A percentile compares a stretch with the other conserved stretches of the same genome.
phyloP scores from a whole-genome alignment of 768 basidiomycete species.

The Boletus pseudopeckii region DNA sequence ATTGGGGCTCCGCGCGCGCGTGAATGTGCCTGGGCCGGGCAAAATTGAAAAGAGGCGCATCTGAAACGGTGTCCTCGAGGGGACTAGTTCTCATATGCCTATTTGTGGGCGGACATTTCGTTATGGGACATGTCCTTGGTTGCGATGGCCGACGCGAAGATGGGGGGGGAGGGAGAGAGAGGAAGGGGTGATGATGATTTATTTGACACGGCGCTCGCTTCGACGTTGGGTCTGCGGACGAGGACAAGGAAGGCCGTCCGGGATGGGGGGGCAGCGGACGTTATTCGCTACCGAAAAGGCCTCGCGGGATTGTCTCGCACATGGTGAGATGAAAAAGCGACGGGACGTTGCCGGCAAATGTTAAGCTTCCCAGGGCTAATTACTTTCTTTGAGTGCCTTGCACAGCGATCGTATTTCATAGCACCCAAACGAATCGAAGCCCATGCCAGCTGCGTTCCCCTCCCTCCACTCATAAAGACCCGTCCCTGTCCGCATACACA shows the following conservation, averaged over 20 bases:
- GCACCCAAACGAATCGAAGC: background rate
- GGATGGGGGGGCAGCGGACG: slow-evolving; percentile 12
- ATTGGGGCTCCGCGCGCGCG: slow-evolving; percentile 24
- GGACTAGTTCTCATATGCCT: slow-evolving; percentile 19
- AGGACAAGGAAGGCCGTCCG: background rate
- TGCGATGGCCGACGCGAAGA: slow-evolving; percentile 10
- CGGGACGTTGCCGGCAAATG: slow-evolving; percentile 32
- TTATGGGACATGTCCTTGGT: slow-evolving; percentile 19
- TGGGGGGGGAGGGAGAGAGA: background rate
- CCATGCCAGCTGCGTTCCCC: slow-evolving; percentile 2
- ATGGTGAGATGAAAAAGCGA: slow-evolving; percentile 28
- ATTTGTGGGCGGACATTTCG: slow-evolving; percentile 19
- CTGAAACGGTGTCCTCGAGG: slow-evolving; percentile 32
- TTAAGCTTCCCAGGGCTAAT: slow-evolving; percentile 35
- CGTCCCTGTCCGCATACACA: background rate
- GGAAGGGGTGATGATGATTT: background rate
- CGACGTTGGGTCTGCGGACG: slow-evolving; percentile 14
- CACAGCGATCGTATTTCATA: slow-evolving; percentile 35
- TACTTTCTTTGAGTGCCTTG: slow-evolving; percentile 32
- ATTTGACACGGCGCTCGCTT: slow-evolving; percentile 18
- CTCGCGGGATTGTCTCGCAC: slow-evolving; percentile 30
- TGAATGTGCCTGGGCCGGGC: slow-evolving; percentile 24
- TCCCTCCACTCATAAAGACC: slow-evolving; percentile 20
- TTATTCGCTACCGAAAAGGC: slow-evolving; percentile 38
- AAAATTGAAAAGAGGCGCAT: slow-evolving; percentile 25